Base-by-base conservation (phyloP, 1,284 basidiomycete species). In the Ustilago vetiveriae region DNA sequence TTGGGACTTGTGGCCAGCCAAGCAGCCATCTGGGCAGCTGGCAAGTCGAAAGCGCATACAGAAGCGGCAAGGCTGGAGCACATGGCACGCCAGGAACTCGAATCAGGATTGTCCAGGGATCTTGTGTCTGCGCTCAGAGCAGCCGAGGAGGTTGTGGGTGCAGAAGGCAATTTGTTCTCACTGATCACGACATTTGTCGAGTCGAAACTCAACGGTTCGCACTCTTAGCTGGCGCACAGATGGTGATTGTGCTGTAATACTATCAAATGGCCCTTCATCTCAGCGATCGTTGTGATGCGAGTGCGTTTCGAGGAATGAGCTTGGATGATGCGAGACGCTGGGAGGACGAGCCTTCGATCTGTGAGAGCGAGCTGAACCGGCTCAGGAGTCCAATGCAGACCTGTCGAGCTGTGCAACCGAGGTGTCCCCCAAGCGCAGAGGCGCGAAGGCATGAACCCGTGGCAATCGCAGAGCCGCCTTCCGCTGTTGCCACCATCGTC, bases 1-100 rank as follows among this genome's bases (percentile, higher is more conserved):
- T 42, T 74, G 8, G 57, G 58, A 0, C 43, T 76, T 6, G 56
- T 47, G 17, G 65, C 58, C 22, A 59, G 60, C 21, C 74, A 76
- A 45, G 50, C 56, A 6, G 67, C 67, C 11, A 55, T 65, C n/a
- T 70, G 67, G 67, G 67, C 62, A 0, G 57, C 32, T 9, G 59
- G 59, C 13, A 69, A 44, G 40, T 55, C 55, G 11, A 59, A 65
- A 36, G 56, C 52, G 10, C 23, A 13, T 9, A 33, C 47, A 8
- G 52, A 57, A 44, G 17, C 24, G 44, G 49, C 35, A 0, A 53
- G 36, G 22, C 26, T 69, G 33, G 59, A 69, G 32, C 54, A 63
- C 5, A 59, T 55, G 55, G 66, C 66, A 9, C 45, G 66, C 22
- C 59, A 64, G 24, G 66, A 69, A 35, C 40, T 69, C 26, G 66